phyloP scores from a whole-genome alignment of 2,329 filamentous ascomycete species.

The Colletotrichum filicis region DNA sequence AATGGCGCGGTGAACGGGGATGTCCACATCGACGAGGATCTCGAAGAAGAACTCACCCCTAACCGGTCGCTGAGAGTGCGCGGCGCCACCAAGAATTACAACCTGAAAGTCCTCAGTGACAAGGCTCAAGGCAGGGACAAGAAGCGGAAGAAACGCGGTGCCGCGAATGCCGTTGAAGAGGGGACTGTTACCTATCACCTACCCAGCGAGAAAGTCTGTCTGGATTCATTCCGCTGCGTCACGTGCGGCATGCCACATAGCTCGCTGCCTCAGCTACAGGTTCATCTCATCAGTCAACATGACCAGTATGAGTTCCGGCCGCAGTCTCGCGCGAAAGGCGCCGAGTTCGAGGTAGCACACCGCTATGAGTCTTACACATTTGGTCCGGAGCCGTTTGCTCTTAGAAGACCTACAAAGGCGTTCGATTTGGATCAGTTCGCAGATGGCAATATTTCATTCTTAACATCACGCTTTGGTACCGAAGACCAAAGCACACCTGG shows the following conservation, averaged over 20 bases:
- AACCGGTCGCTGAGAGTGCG: constrained; percentile 62
- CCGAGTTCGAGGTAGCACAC: constrained; percentile 52
- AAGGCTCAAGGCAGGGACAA: constrained; percentile 65
- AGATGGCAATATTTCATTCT: constrained; percentile 59
- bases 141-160: constrained; percentile 51
- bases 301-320: constrained; percentile 56
- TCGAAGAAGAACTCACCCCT: constrained; percentile 60
- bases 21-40: constrained; percentile 55
- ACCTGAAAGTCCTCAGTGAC: constrained; percentile 68
- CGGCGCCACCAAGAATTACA: constrained; percentile 62
- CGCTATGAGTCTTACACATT: constrained; percentile 41
- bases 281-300: constrained; percentile 60
- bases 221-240: constrained; percentile 63
- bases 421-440: constrained; percentile 58
- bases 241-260: constrained; percentile 60
- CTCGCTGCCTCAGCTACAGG: constrained; percentile 58
- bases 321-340: constrained; percentile 45
- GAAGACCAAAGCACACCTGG: constrained; percentile 32
- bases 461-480: constrained; percentile 53
- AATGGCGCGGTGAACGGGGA: constrained; percentile 36
- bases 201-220: constrained; percentile 55
- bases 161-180: constrained; percentile 44
- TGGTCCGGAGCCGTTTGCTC: constrained; percentile 52
- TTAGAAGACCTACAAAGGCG: constrained; percentile 53
- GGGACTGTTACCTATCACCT: constrained; percentile 59